Conservation (phyloP, 1,139 yeast genomes). For the Yamadazyma oceani region DNA sequence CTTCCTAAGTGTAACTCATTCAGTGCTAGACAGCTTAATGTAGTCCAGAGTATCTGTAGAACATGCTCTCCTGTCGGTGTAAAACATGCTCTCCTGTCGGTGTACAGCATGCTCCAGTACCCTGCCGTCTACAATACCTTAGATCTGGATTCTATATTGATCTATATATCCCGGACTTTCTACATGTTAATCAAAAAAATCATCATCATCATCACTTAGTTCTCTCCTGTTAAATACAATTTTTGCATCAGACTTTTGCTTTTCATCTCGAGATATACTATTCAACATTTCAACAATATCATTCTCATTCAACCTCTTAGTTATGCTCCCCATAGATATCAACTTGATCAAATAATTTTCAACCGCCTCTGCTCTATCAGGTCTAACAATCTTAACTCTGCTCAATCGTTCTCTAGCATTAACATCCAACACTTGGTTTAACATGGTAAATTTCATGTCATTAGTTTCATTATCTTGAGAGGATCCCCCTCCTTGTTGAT, state of each 20-base stretch:
- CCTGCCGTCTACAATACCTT: too few relatives aligned
- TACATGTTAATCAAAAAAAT: constrained; percentile 28
- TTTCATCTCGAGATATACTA: constrained; percentile 79
- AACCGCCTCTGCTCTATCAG: constrained; percentile 89
- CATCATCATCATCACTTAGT: constrained; percentile 29
- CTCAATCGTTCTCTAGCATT: constrained; percentile 86
- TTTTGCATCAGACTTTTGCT: constrained; percentile 53
- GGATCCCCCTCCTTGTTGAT: constrained; percentile 29
- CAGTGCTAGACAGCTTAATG: too few relatives aligned
- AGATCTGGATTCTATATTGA: too few relatives aligned
- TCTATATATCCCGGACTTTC: too few relatives aligned
- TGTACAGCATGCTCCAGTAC: too few relatives aligned
- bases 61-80: too few relatives aligned
- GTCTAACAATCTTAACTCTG: constrained; percentile 84
- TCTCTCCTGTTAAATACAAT: constrained; percentile 42
- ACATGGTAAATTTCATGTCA: constrained; percentile 38
- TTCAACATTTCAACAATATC: constrained; percentile 83
- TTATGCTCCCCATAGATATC: constrained; percentile 77
- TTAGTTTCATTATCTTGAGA: constrained; percentile 19
- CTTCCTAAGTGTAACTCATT: too few relatives aligned
- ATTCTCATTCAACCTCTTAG: constrained; percentile 68
- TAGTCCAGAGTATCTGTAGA: too few relatives aligned
- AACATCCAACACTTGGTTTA: constrained; percentile 74
- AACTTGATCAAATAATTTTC: constrained; percentile 75
- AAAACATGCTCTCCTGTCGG: too few relatives aligned